A percentile compares a stretch with the other conserved stretches of the same genome.
phyloP scores from a whole-genome alignment of 1,139 yeast genomes.

The Yamadazyma diddensiae region DNA sequence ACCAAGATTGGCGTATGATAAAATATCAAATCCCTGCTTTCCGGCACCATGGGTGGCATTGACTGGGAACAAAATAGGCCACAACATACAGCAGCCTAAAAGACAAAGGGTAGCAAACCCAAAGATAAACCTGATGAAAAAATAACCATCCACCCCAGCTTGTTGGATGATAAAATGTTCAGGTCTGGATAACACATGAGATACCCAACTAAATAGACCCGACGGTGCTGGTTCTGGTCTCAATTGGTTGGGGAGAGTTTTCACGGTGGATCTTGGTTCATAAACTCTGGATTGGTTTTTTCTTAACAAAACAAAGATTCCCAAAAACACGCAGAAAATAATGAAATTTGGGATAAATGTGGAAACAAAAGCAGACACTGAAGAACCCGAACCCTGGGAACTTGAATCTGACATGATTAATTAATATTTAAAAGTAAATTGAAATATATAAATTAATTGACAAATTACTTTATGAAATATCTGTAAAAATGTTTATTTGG shows the following conservation, averaged over 20 bases:
- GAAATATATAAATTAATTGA: no score
- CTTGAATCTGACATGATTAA: slow-evolving; percentile 1
- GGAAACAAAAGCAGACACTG: slow-evolving; percentile 41
- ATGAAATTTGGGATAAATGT: slow-evolving; percentile 39
- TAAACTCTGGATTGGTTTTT: slow-evolving; percentile 68
- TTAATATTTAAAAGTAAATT: neutral
- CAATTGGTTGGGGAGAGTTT: slow-evolving; percentile 37
- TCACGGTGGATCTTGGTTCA: slow-evolving; percentile 68
- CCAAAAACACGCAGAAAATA: slow-evolving; percentile 54
- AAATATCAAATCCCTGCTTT: slow-evolving; percentile 54
- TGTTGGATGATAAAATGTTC: slow-evolving; percentile 73
- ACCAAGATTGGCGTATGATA: slow-evolving; percentile 62
- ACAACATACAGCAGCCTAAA: slow-evolving; percentile 60
- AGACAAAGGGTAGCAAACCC: slow-evolving; percentile 57
- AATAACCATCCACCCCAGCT: slow-evolving; percentile 85
- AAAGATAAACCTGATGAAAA: slow-evolving; percentile 74
- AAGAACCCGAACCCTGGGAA: slow-evolving; percentile 15
- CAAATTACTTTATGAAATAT: neutral
- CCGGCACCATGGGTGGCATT: slow-evolving; percentile 74
- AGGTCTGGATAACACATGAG: slow-evolving; percentile 48
- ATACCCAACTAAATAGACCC: slow-evolving; percentile 58
- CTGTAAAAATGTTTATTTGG: neutral
- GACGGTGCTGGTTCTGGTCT: slow-evolving; percentile 55
- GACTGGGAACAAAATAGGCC: slow-evolving; percentile 83
- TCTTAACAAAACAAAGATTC: slow-evolving; percentile 61